Base-by-base conservation (phyloP, 257 asterid species). In the Solanum chmielewskii region DNA sequence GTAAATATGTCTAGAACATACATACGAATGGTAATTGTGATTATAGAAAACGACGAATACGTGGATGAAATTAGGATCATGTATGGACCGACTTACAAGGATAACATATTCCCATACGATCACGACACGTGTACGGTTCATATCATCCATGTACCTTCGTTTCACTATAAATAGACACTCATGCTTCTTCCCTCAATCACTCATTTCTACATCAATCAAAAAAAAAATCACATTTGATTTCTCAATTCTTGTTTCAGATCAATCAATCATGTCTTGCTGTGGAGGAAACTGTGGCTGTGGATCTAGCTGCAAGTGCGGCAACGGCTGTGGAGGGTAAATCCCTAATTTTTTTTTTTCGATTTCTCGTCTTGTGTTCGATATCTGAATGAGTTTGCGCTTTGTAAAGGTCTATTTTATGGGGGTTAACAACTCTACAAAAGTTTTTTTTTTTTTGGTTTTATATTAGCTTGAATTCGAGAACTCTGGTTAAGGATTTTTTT, bases 251-350 rank as follows among this genome's bases (percentile, higher is more conserved):
- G 8, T 69, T 52, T 39, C 21, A 14, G 16, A 37, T 11, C 10
- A 27, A 74, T 20, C 10, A 27, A 86, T 84, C 52, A 94, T 95
- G 98, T 95, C 97, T 88, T 92, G 98, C 95, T 91, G 96, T 84
- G 91, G 90, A 45, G 96, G 95, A 89, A 94, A 87, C 91, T 95
- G 98, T 75, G 92, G 93, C 1, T 95, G 98, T 37, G 96, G 98
- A 85, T 10, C 98, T 74, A 25, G 64, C 90, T 95, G 97, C 95
- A 91, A 91, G 88, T 95, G 98, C 91, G 95, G 96, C 92, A 90
- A 0, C 20, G 96, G 94, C 89, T 92, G 95, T 71, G 86, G 87
- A 9, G 97, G 98, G 97, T 95, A 89, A 88, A 29, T 27, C 6
- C 4, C 4, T 3, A 3, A 0, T 33, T 68, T 12, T 29, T 27